Evolutionary conservation across 345 rosid genomes (phyloP).

Genomic region (Fremontodendron californicum): DNA sequence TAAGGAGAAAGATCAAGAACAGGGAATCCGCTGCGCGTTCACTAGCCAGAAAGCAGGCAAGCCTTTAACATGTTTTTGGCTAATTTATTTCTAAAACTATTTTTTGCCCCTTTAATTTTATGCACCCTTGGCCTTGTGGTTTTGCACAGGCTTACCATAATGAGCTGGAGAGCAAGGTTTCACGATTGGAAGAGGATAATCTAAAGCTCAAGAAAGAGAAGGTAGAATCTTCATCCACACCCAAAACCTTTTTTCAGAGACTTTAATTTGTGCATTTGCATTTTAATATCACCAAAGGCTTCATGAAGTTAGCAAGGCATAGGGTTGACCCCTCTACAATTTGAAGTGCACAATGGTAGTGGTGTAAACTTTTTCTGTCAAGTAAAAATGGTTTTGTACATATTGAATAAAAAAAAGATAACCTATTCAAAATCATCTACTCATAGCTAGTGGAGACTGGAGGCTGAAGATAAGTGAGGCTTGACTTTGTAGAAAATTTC

Average conservation of each 20-base stretch:
- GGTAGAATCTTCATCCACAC: slow-evolving; percentile 28
- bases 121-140: neutral
- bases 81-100: neutral
- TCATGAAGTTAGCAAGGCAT: neutral
- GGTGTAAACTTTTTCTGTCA: neutral
- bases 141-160: slow-evolving; percentile 52
- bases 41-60: slow-evolving; percentile 59
- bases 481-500: neutral
- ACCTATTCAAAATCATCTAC: neutral
- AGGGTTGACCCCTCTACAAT: neutral
- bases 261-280: neutral
- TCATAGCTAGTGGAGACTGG: slow-evolving; percentile 14
- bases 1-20: slow-evolving; percentile 64
- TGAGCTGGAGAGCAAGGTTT: slow-evolving; percentile 53
- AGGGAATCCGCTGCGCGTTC: slow-evolving; percentile 70
- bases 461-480: neutral
- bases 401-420: no score
- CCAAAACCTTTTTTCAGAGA: neutral
- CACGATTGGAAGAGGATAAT: slow-evolving; percentile 44
- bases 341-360: neutral
- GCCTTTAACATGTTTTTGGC: neutral
- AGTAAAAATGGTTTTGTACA: no score
- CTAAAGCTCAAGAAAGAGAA: slow-evolving; percentile 53
- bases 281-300: neutral
- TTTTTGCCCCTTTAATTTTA: neutral